phyloP scores from a whole-genome alignment of 2,329 filamentous ascomycete species.

The Xylariaceae sp. region DNA sequence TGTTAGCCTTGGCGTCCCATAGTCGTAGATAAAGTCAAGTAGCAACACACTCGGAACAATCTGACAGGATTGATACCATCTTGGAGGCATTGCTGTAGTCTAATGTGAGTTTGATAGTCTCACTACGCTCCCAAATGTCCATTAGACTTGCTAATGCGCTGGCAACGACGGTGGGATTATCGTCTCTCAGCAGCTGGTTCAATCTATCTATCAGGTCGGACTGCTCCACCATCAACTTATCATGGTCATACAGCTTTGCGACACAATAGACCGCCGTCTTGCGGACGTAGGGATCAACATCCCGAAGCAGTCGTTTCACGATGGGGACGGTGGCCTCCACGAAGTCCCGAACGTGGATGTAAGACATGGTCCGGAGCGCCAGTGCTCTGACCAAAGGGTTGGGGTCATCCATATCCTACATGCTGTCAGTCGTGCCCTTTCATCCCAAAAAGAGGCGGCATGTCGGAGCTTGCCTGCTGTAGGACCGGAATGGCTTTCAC shows the following conservation, averaged over 20 bases:
- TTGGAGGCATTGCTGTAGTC: conserved; percentile 97
- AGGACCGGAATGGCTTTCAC: conserved; percentile 87
- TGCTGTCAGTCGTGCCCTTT: conserved; percentile 19
- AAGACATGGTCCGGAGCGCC: conserved; percentile 91
- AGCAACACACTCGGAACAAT: conserved; percentile 83
- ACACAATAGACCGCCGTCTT: conserved; percentile 97
- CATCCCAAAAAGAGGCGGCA: background rate
- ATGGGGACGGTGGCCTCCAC: conserved; percentile 85
- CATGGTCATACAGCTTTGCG: conserved; percentile 96
- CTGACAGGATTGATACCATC: conserved; percentile 91
- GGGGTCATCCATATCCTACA: conserved; percentile 83
- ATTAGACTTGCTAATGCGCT: conserved; percentile 86
- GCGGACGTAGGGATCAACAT: conserved; percentile 90
- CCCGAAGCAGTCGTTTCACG: conserved; percentile 76
- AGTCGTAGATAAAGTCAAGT: background rate
- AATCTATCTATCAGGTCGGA: conserved; percentile 90
- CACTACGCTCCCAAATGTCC: conserved; percentile 98
- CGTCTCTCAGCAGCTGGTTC: conserved; percentile 85
- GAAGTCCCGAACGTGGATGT: conserved; percentile 93
- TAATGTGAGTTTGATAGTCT: conserved; percentile 95
- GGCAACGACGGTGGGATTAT: conserved; percentile 95
- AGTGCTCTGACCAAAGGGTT: conserved; percentile 92
- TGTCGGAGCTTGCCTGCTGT: conserved; percentile 57
- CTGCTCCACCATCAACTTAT: conserved; percentile 80
- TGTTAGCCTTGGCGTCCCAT: conserved; percentile 4